Percentiles rank a stretch among this genome's conserved stretches.
These are phyloP conservation scores for Bacidia rubella DNA, from an alignment of 495 filamentous ascomycete species.

Conservation along the genomic window DNA sequence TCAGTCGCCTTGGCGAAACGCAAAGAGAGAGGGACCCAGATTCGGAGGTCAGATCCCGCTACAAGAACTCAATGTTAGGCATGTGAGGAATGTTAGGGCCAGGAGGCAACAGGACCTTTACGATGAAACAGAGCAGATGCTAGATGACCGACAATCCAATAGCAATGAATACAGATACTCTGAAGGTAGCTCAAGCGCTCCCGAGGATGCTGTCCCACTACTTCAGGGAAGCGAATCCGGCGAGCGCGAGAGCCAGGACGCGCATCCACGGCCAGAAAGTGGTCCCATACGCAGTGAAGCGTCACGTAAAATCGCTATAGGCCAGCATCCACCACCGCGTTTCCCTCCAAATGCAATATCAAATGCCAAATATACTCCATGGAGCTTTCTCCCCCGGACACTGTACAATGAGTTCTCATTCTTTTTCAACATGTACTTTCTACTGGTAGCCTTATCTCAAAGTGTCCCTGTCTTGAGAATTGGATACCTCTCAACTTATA, in stretches of 20 bases:
- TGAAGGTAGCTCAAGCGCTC: conserved; percentile 31
- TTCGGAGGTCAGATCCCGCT: conserved; percentile 51
- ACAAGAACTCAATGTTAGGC: conserved; percentile 52
- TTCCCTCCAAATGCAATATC: conserved; percentile 82
- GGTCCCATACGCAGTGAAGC: conserved; percentile 2
- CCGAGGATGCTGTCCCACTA: conserved; percentile 54
- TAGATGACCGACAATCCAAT: conserved; percentile 12
- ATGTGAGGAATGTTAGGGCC: conserved; percentile 28
- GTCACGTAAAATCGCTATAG: conserved; percentile 17
- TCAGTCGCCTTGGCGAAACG: neutral
- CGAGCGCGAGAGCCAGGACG: neutral
- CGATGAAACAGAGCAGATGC: conserved; percentile 26
- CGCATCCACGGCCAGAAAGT: neutral
- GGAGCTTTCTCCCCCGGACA: conserved; percentile 85
- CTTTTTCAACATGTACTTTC: conserved; percentile 98
- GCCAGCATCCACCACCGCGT: conserved; percentile 30
- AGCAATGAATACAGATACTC: conserved; percentile 30
- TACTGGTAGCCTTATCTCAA: conserved; percentile 88
- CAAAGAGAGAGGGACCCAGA: neutral
- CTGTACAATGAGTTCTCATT: conserved; percentile 98
- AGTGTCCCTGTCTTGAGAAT: conserved; percentile 78
- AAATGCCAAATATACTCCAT: conserved; percentile 96
- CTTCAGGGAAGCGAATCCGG: conserved; percentile 23
- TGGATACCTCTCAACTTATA: conserved; percentile 88
- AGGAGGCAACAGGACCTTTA: conserved; percentile 37